A percentile compares a stretch with the other conserved stretches of the same genome.
These are phyloP conservation scores for Ophiostoma australiae DNA, from an alignment of 2,329 filamentous ascomycete species.

Conservation along the genomic window DNA sequence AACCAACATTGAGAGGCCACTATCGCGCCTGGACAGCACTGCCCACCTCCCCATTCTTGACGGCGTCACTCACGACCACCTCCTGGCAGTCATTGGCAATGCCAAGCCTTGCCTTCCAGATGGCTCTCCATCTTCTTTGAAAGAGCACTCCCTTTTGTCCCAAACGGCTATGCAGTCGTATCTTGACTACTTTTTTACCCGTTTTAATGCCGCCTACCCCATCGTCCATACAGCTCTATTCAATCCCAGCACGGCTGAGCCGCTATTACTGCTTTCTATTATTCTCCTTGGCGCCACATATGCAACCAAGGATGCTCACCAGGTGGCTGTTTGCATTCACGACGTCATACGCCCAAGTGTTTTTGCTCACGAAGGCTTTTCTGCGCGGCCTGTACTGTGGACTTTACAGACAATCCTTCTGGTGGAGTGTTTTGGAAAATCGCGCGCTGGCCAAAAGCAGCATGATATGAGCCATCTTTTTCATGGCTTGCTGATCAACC, in stretches of 20 bases:
- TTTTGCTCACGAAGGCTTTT: conserved; percentile 26
- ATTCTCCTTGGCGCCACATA: conserved; percentile 26
- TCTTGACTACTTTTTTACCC: conserved; percentile 22
- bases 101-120: conserved; percentile 12
- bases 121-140: not conserved
- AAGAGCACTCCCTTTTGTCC: conserved; percentile 21
- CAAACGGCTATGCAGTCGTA: conserved; percentile 21
- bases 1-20: conserved; percentile 18
- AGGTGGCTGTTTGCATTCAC: conserved; percentile 27
- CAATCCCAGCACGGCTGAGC: conserved; percentile 14
- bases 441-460: conserved; percentile 27
- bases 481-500: conserved; percentile 27
- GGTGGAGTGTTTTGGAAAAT: conserved; percentile 28
- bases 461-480: conserved; percentile 29
- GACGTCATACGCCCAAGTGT: conserved; percentile 26
- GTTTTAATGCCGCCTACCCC: conserved; percentile 26
- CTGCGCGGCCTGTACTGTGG: conserved; percentile 25
- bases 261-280: conserved; percentile 23
- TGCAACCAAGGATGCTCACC: conserved; percentile 26
- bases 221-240: conserved; percentile 25
- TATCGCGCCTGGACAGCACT: conserved; percentile 18
- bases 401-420: conserved; percentile 26
- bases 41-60: conserved; percentile 17
- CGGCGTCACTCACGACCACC: not conserved
- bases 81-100: conserved; percentile 6